A percentile compares a stretch with the other conserved stretches of the same genome.
phyloP scores from a whole-genome alignment of 2,329 filamentous ascomycete genomes.

The Colletotrichum liaoningense region DNA sequence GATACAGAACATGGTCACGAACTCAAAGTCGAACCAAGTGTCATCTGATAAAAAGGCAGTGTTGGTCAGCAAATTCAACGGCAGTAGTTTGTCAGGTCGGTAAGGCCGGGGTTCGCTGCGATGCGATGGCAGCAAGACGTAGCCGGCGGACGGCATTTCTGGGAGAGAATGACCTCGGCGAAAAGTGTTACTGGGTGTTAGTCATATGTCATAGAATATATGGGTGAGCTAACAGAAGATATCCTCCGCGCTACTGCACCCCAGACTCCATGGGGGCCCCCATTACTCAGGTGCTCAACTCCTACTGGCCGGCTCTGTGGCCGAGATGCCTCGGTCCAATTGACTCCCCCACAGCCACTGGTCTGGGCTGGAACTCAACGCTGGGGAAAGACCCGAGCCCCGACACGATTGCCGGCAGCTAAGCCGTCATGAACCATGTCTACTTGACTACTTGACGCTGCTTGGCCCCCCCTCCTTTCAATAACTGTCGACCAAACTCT shows the following conservation, averaged over 20 bases:
- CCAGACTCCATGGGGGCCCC: conserved; percentile 15
- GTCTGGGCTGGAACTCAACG: not conserved
- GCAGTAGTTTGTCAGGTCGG: not conserved
- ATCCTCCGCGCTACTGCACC: conserved; percentile 29
- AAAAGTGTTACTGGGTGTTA: conserved; percentile 1
- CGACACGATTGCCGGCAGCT: conserved; percentile 34
- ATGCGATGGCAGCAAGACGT: not conserved
- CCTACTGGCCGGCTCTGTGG: conserved; percentile 19
- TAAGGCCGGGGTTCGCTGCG: not conserved
- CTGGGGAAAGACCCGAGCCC: conserved; percentile 24
- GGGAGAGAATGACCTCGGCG: not conserved
- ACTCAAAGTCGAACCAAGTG: conserved; percentile 9
- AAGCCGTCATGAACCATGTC: conserved; percentile 30
- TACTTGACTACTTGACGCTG: conserved; percentile 29
- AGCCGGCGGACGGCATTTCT: not conserved
- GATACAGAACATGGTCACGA: not conserved
- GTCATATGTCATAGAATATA: too few relatives aligned
- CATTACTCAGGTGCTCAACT: not conserved
- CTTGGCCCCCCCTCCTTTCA: not conserved
- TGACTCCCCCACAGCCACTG: conserved; percentile 26
- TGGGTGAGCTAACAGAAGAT: conserved; percentile 7
- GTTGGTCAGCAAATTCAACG: not conserved
- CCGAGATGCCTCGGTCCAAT: conserved; percentile 35
- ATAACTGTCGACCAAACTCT: conserved; percentile 16
- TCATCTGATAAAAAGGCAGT: not conserved